Base-by-base conservation (phyloP, 257 asterid species). In the Nicotiana obtusifolia region DNA sequence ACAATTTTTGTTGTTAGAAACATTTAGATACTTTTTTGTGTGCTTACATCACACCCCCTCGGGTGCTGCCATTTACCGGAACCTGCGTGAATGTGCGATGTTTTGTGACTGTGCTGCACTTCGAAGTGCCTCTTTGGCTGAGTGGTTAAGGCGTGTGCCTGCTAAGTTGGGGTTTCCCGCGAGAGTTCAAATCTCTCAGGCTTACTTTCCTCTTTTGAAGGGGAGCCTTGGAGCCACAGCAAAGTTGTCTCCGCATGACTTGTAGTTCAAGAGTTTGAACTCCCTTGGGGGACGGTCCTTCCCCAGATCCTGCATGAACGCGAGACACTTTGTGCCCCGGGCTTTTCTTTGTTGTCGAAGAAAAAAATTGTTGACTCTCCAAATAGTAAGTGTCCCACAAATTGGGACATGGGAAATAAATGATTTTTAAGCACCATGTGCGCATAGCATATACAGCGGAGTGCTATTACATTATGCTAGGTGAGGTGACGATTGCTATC, bases 181-280 rank as follows among this genome's bases (percentile, higher is more conserved):
- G 94, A 92, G 97, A 92, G 97, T 93, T 93, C 93, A 95, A 89
- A 91, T 93, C 96, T 93, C 96, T 89, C 97, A 93, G 94, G 97
- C 94, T 41, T 41, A 3, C 3, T 3, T 41, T 41, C 49, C 49
- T 41, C 49, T 41, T 41, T 41, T 41, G 49, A 0, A 41, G 49
- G 49, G 13, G 3, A 41, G 49, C 13, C 49, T 41, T 9, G 3
- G 13, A 41, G 49, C 49, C 0, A 41, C 49, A 9, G 0, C 2
- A 41, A 41, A 41, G 49, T 41, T 41, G 49, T 9, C 13, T 41
- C 49, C 3, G 1, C 9, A 41, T 41, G 49, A 41, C 49, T 3
- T 37, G 11, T 0, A 41, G 13, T 41, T 41, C 49, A 41, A 0
- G 4, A 13, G 49, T 9, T 41, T 41, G 13, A 41, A 13, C 13